Percentiles rank a stretch among this genome's conserved stretches.
Evolutionary conservation across 371 early-diverging fungal species (phyloP).

Genomic region (Saksenaea vasiformis): DNA sequence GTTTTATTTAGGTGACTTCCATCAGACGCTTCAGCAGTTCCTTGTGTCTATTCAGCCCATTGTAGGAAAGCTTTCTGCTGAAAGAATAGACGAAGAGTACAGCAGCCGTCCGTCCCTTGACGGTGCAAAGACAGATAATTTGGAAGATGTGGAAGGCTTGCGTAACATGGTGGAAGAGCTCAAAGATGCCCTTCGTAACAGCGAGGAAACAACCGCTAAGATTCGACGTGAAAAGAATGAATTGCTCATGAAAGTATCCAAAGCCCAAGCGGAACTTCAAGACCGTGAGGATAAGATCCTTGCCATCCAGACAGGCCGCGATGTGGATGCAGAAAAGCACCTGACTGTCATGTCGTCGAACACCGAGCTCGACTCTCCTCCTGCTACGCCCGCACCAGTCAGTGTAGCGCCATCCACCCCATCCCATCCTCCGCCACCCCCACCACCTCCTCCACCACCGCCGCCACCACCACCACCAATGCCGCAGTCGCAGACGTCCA

Average conservation of each 20-base stretch:
- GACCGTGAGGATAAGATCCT: conserved; percentile 35
- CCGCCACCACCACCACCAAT: conserved; percentile 24
- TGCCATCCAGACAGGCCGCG: conserved; percentile 12
- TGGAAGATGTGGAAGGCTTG: conserved; percentile 44
- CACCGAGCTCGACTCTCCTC: not conserved
- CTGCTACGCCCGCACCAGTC: not conserved
- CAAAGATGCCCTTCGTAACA: conserved; percentile 31
- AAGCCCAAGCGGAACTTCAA: conserved; percentile 39
- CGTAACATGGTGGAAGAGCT: conserved; percentile 48
- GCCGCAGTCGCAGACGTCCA: conserved; percentile 4
- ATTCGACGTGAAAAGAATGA: conserved; percentile 53
- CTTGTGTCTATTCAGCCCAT: conserved; percentile 55
- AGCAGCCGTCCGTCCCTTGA: not conserved
- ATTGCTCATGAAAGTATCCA: conserved; percentile 43
- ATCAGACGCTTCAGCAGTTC: conserved; percentile 34
- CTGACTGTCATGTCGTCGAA: not conserved
- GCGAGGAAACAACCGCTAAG: conserved; percentile 38
- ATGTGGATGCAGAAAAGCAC: not conserved
- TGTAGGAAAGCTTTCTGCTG: conserved; percentile 49
- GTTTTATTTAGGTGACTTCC: conserved; percentile 44
- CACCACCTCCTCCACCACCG: conserved; percentile 40
- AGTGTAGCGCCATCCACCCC: conserved; percentile 13
- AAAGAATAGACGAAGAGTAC: conserved; percentile 10
- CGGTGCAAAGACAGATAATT: conserved; percentile 4
- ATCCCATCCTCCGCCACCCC: conserved; percentile 28